phyloP scores from a whole-genome alignment of 257 asterid genomes.

The Anisodus acutangulus region DNA sequence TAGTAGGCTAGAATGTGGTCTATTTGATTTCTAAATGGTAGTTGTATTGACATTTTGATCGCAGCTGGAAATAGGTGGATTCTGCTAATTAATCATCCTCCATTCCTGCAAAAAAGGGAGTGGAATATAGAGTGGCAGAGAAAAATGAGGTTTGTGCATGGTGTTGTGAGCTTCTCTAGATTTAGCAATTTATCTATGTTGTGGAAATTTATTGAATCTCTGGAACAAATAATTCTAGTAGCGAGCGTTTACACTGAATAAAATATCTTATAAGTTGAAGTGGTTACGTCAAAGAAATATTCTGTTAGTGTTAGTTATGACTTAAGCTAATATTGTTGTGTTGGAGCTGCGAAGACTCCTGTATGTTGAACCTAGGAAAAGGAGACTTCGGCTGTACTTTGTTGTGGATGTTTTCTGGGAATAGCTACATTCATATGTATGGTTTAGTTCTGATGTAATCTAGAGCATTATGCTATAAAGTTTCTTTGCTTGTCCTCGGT shows the following conservation, averaged over 20 bases:
- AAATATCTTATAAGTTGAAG: neutral
- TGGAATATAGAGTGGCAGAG: neutral
- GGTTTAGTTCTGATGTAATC: neutral
- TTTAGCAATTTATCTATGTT: neutral
- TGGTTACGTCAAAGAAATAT: neutral
- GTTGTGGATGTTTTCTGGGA: slow-evolving; percentile 14
- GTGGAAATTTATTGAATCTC: neutral
- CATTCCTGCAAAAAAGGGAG: neutral
- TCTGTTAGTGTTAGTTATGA: neutral
- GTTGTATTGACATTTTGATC: neutral
- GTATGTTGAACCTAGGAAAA: neutral
- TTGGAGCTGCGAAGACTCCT: neutral
- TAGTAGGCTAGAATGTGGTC: neutral
- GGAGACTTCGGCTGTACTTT: neutral
- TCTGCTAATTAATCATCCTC: neutral
- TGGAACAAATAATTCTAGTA: neutral
- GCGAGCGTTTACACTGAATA: neutral
- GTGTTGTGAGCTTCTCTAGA: neutral
- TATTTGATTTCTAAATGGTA: neutral
- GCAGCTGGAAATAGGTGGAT: neutral
- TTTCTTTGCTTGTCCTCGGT: neutral
- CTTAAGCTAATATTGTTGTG: neutral
- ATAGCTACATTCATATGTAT: neutral
- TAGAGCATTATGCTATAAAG: neutral
- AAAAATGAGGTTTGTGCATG: neutral